Conservation (phyloP, 2,329 filamentous ascomycete genomes). For the Pseudogymnoascus destructans region DNA sequence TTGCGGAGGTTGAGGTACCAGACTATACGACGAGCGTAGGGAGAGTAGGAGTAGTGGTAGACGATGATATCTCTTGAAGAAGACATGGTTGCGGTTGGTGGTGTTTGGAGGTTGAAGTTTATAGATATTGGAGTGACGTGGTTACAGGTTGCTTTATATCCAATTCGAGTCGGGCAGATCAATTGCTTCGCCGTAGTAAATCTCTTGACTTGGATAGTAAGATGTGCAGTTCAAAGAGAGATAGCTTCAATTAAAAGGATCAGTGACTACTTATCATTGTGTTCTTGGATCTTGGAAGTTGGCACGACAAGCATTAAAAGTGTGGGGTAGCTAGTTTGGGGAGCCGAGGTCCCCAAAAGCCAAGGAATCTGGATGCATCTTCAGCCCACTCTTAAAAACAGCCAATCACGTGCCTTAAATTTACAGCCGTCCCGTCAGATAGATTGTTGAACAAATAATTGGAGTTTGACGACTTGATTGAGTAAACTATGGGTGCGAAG, state of each 20-base stretch:
- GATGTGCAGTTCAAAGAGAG: not conserved
- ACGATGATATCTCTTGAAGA: constrained; percentile 39
- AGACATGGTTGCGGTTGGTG: constrained; percentile 16
- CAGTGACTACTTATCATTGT: not conserved
- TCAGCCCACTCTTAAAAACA: not conserved
- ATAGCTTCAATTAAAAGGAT: not conserved
- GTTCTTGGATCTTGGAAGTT: not conserved
- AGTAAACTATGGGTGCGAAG: no score
- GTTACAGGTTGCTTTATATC: not conserved
- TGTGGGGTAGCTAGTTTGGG: constrained; percentile 1
- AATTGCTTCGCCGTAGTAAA: not conserved
- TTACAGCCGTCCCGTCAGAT: not conserved
- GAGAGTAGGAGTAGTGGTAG: constrained; percentile 54
- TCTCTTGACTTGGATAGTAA: not conserved
- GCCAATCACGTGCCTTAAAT: not conserved
- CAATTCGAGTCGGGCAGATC: not conserved
- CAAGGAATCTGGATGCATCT: not conserved
- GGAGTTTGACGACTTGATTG: no score
- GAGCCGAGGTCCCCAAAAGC: not conserved
- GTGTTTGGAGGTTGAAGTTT: not conserved
- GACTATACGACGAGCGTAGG: constrained; percentile 47
- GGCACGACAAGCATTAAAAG: not conserved
- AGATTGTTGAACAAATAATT: no score
- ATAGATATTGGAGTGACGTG: not conserved
- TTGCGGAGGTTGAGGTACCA: constrained; percentile 54